Evolutionary conservation across 345 rosid species (phyloP), one percentile per base, ranked within the genome.

Genomic region (Cardamine occulta): DNA sequence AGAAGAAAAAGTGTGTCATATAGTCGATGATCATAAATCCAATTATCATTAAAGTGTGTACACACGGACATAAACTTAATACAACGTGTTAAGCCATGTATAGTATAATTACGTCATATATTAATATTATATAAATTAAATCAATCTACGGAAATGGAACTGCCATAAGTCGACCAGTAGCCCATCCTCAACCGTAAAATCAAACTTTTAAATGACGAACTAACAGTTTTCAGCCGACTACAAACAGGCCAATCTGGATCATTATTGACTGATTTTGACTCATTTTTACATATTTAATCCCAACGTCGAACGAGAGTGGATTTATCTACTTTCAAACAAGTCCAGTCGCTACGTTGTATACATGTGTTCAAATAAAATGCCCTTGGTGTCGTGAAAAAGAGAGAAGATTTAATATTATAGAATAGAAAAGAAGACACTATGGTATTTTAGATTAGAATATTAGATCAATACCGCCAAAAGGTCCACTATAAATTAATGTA

Each of bases 301-400:
- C 7, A 60, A 60, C 47, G 7, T 59, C 55, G 47, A 75, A 47
- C 49, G 11, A 67, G 7, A 48, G 21, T 18, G 24, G 35, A 35
- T 35, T 45, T n/a, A 15, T 54, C 14, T 15, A 54, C 9, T 13
- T 29, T 35, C 13, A 32, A 55, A 31, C 29, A 55, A 35, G 40
- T 53, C 55, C 47, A 62, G 13, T 54, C 26, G 56, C n/a, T 54
- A 52, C 44, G 24, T 23, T 42, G 6, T 63, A 32, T 18, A 45
- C 58, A 44, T 76, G 56, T 54, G 57, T 61, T 69, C 64, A 69
- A 70, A 76, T 32, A 55, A 70, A 76, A 55, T 28, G 75, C 80
- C 21, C 54, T 70, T 70, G 71, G 80, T 39, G 54, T 70, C 60
- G 42, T 18, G 28, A 44, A 63, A 64, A 56, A 35, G 15, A 63